Evolutionary conservation across 345 rosid genomes (phyloP), one percentile per base, ranked within the genome.

Genomic region (Camelina hispida): DNA sequence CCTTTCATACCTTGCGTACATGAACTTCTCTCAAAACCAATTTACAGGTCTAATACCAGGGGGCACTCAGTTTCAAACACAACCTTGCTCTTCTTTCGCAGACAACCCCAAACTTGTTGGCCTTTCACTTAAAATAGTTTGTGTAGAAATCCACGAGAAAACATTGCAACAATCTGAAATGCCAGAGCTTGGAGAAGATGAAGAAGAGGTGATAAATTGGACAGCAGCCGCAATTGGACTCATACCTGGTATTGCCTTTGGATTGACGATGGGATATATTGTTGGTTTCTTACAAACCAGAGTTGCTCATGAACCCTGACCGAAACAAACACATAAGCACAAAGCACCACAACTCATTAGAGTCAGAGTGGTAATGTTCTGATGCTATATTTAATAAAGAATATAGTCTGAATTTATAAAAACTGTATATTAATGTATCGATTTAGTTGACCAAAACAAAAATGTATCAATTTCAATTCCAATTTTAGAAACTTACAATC

Each of bases 41-140:
- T 69, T 78, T 7, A 3, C 2, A 0, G 73, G 81, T 16, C 58
- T 10, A 16, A 46, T 78, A 3, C 81, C 81, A 1, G 51, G 28
- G 4, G 79, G 81, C 13, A 48, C 20, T 7, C 84, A 81, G 60
- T 77, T 81, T 17, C 13, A 15, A 22, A 54, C 70, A 8, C 50
- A 35, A 7, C 2, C 1, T 6, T 61, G 34, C 12, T 61, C 47
- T 37, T 60, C 25, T 6, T 60, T 44, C 11, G n/a, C 17, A 28
- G 4, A 60, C 5, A 43, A 66, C 4, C 15, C 25, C 2, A 2
- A n/a, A 48, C 66, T 40, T 13, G 3, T 38, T 6, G 66, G 66
- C 5, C 10, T 17, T 16, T 18, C 66, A 6, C 66, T 61, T 17
- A 16, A 11, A 7, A 9, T 10, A 6, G 50, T 13, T 11, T 61